These are phyloP conservation scores for Nemania sp. DNA, from an alignment of 2,329 filamentous ascomycete genomes.

Conservation along the genomic window DNA sequence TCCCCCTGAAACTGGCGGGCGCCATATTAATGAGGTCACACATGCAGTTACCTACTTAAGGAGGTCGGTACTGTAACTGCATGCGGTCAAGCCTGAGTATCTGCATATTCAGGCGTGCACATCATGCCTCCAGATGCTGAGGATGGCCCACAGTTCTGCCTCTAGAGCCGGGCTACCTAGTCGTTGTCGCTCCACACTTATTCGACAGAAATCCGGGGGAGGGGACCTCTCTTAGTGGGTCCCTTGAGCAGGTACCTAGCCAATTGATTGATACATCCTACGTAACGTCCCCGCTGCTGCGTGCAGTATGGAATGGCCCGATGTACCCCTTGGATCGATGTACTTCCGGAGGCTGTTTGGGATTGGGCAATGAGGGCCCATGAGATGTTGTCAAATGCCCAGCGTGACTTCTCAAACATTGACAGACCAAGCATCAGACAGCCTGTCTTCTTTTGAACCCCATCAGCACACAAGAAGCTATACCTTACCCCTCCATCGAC, in stretches of 20 bases:
- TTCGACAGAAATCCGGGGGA: conserved; percentile 36
- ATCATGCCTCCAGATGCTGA: conserved; percentile 5
- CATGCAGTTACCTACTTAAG: not conserved
- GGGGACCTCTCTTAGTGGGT: conserved; percentile 23
- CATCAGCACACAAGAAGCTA: conserved; percentile 8
- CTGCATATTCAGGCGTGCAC: conserved; percentile 11
- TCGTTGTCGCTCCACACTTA: conserved; percentile 25
- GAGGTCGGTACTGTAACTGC: not conserved
- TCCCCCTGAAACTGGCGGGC: not conserved
- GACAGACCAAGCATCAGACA: conserved; percentile 11
- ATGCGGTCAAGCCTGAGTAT: too few species aligned
- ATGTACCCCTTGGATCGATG: conserved; percentile 8
- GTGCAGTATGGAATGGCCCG: not conserved
- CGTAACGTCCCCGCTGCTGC: conserved; percentile 22
- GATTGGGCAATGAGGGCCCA: conserved; percentile 7
- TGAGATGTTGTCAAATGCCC: conserved; percentile 5
- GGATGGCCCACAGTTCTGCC: conserved; percentile 28
- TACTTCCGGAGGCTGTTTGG: not conserved
- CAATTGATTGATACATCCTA: conserved; percentile 25
- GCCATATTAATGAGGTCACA: not conserved
- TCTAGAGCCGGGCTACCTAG: too few species aligned
- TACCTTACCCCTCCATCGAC: conserved; percentile 35
- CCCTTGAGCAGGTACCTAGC: conserved; percentile 4
- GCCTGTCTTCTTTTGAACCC: conserved; percentile 23
- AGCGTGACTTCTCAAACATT: not conserved